phyloP scores from a whole-genome alignment of 495 filamentous ascomycete species.

The Pseudomonodictys pantanalensis region DNA sequence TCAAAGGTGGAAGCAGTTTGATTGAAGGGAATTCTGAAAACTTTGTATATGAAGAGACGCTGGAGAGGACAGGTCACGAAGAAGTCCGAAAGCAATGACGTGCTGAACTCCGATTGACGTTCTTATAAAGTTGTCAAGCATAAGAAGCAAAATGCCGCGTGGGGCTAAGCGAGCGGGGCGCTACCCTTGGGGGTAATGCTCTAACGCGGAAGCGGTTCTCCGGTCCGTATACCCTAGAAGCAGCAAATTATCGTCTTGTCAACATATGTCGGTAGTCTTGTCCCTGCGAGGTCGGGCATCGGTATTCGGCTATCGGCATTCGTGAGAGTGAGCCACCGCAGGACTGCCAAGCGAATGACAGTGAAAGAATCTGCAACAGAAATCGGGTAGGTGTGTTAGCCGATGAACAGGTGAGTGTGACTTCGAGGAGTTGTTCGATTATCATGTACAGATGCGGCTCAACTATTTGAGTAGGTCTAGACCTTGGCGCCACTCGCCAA shows the following conservation, averaged over 20 bases:
- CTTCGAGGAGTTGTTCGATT: too few relatives aligned
- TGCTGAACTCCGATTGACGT: background rate
- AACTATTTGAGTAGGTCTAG: too few relatives aligned
- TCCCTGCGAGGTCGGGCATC: too few relatives aligned
- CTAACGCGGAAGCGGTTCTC: conserved; percentile 22
- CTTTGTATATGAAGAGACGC: background rate
- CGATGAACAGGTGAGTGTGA: too few relatives aligned
- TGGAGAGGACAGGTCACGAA: background rate
- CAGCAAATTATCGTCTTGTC: background rate
- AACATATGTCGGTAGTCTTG: too few relatives aligned
- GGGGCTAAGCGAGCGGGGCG: conserved; percentile 25
- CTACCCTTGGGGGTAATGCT: conserved; percentile 6
- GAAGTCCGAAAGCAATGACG: background rate
- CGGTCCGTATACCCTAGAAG: conserved; percentile 18
- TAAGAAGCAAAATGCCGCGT: conserved; percentile 12
- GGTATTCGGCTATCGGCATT: too few relatives aligned
- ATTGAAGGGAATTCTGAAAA: background rate
- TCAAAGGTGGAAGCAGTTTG: background rate
- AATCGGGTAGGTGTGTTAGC: too few relatives aligned
- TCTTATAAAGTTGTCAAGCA: conserved; percentile 17
- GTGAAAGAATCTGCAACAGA: too few relatives aligned
- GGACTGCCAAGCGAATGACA: too few relatives aligned
- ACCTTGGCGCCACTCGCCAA: background rate
- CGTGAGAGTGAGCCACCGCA: too few relatives aligned
- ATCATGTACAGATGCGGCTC: too few relatives aligned